A percentile compares a stretch with the other conserved stretches of the same genome.
phyloP scores from a whole-genome alignment of 1,284 basidiomycete species.

The Trametes hirsuta region DNA sequence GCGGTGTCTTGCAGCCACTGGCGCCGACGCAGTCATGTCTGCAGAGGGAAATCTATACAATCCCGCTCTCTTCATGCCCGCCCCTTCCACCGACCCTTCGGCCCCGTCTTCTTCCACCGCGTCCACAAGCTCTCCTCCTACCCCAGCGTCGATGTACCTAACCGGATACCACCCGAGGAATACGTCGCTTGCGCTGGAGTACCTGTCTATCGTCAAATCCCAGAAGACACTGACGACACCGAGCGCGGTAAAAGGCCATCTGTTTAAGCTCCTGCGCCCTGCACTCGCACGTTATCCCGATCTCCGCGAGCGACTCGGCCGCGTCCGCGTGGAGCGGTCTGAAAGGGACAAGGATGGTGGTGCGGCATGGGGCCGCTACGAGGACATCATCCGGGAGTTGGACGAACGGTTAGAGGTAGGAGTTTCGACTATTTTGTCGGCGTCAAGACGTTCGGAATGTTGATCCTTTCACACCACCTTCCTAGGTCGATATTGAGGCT shows the following conservation, averaged over 20 bases:
- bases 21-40: constrained; percentile 92
- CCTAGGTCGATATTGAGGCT: constrained; percentile 48
- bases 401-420: constrained; percentile 66
- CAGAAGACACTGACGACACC: constrained; percentile 75
- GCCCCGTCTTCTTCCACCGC: constrained; percentile 28
- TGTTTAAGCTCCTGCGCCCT: constrained; percentile 91
- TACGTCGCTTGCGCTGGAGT: constrained; percentile 79
- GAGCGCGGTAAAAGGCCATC: constrained; percentile 87
- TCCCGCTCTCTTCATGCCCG: constrained; percentile 72
- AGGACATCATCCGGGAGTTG: constrained; percentile 68
- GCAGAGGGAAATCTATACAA: constrained; percentile 97
- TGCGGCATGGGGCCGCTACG: constrained; percentile 56
- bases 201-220: constrained; percentile 78
- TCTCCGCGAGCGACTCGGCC: constrained; percentile 73
- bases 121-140: constrained; percentile 27
- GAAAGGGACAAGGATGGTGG: constrained; percentile 42
- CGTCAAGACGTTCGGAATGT: no score
- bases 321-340: constrained; percentile 41
- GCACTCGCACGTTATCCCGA: constrained; percentile 74
- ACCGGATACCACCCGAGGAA: constrained; percentile 60
- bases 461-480: neutral
- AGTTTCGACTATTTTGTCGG: constrained; percentile 2
- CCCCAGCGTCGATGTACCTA: constrained; percentile 38
- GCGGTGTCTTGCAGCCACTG: constrained; percentile 79
- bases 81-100: constrained; percentile 20